phyloP scores from a whole-genome alignment of 2,329 filamentous ascomycete genomes.

The Bipolaris sorokiniana region DNA sequence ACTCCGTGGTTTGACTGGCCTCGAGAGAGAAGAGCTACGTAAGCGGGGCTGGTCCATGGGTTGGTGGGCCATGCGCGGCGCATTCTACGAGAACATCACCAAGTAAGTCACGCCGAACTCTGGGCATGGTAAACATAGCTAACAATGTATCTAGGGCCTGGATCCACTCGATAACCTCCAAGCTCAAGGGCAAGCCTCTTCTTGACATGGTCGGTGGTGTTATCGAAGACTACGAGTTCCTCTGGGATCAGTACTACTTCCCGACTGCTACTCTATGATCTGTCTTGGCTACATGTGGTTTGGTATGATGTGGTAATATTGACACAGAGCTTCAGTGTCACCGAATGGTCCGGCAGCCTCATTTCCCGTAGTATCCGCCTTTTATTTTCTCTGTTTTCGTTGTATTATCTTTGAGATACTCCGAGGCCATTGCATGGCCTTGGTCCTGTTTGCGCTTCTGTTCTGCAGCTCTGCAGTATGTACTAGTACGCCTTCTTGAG shows the following conservation, averaged over 20 bases:
- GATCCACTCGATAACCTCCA: slow-evolving; percentile 72
- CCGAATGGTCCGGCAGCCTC: background rate
- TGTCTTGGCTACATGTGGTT: background rate
- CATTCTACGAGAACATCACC: slow-evolving; percentile 92
- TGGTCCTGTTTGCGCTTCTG: background rate
- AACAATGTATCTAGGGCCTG: slow-evolving; percentile 54
- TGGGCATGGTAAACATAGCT: slow-evolving; percentile 11
- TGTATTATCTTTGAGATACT: background rate
- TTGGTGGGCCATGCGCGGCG: slow-evolving; percentile 97
- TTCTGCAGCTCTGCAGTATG: slow-evolving; percentile 7
- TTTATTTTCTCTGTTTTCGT: background rate
- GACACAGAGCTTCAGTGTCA: background rate
- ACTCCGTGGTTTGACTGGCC: slow-evolving; percentile 75
- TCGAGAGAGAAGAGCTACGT: slow-evolving; percentile 88
- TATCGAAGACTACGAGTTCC: slow-evolving; percentile 93
- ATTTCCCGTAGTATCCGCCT: background rate
- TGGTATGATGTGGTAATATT: background rate
- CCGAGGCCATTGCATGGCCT: slow-evolving; percentile 6
- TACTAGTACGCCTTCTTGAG: slow-evolving; percentile 23
- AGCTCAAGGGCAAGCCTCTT: slow-evolving; percentile 74
- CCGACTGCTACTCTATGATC: slow-evolving; percentile 64
- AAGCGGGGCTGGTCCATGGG: slow-evolving; percentile 88
- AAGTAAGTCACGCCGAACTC: slow-evolving; percentile 53
- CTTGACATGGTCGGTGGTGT: slow-evolving; percentile 83
- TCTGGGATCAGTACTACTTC: slow-evolving; percentile 99